Conservation (phyloP, 139 green algal genomes). For the Coelastrella sp. region DNA sequence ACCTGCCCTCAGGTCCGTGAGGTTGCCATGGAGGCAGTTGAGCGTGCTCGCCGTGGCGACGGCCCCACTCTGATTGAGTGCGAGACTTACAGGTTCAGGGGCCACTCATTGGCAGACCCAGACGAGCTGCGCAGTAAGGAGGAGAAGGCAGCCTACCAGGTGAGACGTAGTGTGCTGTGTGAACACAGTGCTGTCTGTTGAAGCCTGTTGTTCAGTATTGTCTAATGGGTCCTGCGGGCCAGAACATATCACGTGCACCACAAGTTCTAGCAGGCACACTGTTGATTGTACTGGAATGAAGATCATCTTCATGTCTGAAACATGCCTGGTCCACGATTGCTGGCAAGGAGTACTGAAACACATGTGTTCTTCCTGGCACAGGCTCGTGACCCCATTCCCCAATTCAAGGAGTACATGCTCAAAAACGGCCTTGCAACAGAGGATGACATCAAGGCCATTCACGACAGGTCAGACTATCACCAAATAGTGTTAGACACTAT, state of each 20-base stretch:
- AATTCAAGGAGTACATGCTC: slow-evolving; percentile 87
- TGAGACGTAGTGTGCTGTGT: slow-evolving; percentile 10
- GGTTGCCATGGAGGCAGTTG: slow-evolving; percentile 92
- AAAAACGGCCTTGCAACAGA: slow-evolving; percentile 79
- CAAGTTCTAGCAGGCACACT: no score
- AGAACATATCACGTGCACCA: no score
- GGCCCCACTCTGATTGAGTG: slow-evolving; percentile 97
- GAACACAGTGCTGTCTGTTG: background rate
- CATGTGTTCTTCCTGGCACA: slow-evolving; percentile 39
- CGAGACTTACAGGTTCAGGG: slow-evolving; percentile 98
- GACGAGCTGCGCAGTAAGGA: slow-evolving; percentile 95
- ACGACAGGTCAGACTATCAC: slow-evolving; percentile 54
- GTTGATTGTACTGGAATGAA: no score
- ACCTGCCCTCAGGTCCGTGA: slow-evolving; percentile 73
- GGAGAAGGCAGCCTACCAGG: slow-evolving; percentile 91
- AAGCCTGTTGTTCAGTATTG: background rate
- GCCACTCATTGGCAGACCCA: slow-evolving; percentile 97
- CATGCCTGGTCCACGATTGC: no score
- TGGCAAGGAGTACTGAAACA: no score
- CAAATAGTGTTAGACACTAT: no score
- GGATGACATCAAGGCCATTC: slow-evolving; percentile 81
- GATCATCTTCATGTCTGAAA: no score
- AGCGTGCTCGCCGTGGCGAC: slow-evolving; percentile 88
- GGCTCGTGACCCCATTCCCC: slow-evolving; percentile 88
- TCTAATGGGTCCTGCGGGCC: no score